Percentiles rank a stretch among this genome's conserved stretches.
Conservation (phyloP, 1,284 basidiomycete genomes). For the Ustilago esculenta region DNA sequence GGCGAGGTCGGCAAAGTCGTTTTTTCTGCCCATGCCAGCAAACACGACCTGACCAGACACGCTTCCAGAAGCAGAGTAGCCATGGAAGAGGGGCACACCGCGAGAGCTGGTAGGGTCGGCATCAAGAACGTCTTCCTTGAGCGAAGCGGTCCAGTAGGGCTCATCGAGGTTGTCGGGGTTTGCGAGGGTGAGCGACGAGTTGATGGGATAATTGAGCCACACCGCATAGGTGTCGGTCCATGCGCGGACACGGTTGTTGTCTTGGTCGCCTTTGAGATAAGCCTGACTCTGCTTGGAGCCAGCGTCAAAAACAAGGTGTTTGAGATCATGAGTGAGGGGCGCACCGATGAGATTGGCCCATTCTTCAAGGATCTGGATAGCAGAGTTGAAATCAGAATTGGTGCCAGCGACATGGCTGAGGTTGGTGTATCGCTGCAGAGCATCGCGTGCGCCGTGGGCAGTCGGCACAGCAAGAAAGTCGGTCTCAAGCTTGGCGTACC, state of each 20-base stretch:
- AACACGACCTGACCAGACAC: conserved; percentile 77
- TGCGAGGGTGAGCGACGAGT: conserved; percentile 53
- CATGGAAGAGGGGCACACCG: conserved; percentile 69
- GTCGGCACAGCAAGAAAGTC: conserved; percentile 43
- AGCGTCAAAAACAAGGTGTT: conserved; percentile 58
- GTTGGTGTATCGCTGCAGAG: conserved; percentile 55
- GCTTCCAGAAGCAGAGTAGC: conserved; percentile 66
- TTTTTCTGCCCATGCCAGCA: conserved; percentile 81
- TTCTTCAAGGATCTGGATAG: conserved; percentile 48
- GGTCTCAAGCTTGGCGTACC: conserved; percentile 40
- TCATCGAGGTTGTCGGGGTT: conserved; percentile 42
- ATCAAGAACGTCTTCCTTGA: conserved; percentile 67
- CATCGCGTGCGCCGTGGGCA: conserved; percentile 42
- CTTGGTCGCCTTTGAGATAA: conserved; percentile 35
- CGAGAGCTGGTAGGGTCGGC: conserved; percentile 69
- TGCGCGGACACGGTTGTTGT: conserved; percentile 38
- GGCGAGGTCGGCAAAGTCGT: conserved; percentile 74
- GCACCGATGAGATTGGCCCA: conserved; percentile 60
- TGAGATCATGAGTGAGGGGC: conserved; percentile 37
- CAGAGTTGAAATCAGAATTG: conserved; percentile 49
- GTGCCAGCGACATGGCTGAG: conserved; percentile 56
- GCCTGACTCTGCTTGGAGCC: conserved; percentile 50
- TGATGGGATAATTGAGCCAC: conserved; percentile 62
- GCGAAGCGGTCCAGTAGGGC: conserved; percentile 74
- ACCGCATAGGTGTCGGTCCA: conserved; percentile 65